Percentiles rank a stretch among this genome's conserved stretches.
Evolutionary conservation across 139 green algal genomes (phyloP).

Genomic region (Closterium sp.): DNA sequence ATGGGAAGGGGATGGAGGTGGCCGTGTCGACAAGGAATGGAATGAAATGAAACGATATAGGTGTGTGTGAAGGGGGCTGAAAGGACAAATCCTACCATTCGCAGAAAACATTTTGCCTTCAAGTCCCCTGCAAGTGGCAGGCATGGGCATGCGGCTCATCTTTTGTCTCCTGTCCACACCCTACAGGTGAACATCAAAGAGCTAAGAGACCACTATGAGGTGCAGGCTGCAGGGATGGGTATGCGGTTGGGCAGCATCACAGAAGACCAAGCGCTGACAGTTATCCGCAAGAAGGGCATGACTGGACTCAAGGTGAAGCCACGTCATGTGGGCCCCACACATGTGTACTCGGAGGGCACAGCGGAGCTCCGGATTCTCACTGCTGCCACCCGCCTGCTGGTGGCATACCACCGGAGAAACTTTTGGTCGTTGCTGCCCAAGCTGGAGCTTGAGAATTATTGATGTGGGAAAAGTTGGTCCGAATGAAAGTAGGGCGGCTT

Average conservation of each 20-base stretch:
- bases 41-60: too few relatives aligned
- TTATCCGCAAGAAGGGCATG: slow-evolving; percentile 42
- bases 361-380: slow-evolving; percentile 27
- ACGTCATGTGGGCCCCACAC: slow-evolving; percentile 21
- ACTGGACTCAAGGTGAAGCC: slow-evolving; percentile 34
- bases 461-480: neutral
- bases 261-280: slow-evolving; percentile 22
- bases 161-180: too few relatives aligned
- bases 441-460: slow-evolving; percentile 23
- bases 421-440: slow-evolving; percentile 33
- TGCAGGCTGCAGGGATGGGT: slow-evolving; percentile 41
- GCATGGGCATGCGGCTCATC: neutral
- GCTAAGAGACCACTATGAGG: slow-evolving; percentile 41
- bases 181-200: slow-evolving; percentile 41
- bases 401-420: slow-evolving; percentile 18
- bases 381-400: slow-evolving; percentile 3
- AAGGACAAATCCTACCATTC: too few relatives aligned
- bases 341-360: slow-evolving; percentile 40
- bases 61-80: too few relatives aligned
- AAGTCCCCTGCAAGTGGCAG: neutral
- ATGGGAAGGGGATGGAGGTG: too few relatives aligned
- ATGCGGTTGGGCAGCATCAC: slow-evolving; percentile 2
- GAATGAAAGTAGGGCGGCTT: too few relatives aligned
- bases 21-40: too few relatives aligned
- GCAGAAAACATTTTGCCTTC: neutral